phyloP scores from a whole-genome alignment of 2,329 filamentous ascomycete species.

The Chalaropsis ovoidea region DNA sequence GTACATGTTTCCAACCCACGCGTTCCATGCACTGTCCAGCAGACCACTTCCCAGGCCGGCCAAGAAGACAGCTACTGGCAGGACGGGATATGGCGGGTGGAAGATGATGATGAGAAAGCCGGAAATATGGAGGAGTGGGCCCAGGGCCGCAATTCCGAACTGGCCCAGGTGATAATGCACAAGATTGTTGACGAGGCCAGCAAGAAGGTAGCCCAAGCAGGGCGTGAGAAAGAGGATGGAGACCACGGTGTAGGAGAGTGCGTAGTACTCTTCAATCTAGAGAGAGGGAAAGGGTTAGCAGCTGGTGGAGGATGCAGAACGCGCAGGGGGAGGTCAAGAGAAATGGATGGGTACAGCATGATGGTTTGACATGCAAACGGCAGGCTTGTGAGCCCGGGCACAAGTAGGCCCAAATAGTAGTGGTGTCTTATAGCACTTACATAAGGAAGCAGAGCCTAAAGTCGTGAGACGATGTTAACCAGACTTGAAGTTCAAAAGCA shows the following conservation, averaged over 20 bases:
- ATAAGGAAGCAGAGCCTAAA: conserved; percentile 41
- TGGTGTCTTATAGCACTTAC: conserved; percentile 30
- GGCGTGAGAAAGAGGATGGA: conserved; percentile 59
- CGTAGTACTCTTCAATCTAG: conserved; percentile 41
- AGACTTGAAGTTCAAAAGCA: conserved; percentile 18
- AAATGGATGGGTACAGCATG: not conserved
- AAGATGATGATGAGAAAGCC: conserved; percentile 55
- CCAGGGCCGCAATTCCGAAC: conserved; percentile 58
- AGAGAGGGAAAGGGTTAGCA: not conserved
- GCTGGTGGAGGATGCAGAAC: no score
- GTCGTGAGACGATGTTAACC: conserved; percentile 16
- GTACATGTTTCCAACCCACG: conserved; percentile 59
- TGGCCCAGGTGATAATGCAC: conserved; percentile 58
- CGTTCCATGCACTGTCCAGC: conserved; percentile 50
- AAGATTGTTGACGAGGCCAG: conserved; percentile 53
- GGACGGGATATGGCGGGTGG: conserved; percentile 58
- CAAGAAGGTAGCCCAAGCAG: conserved; percentile 53
- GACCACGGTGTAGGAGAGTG: conserved; percentile 50
- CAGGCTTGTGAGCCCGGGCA: not conserved
- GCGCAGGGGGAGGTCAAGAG: not conserved
- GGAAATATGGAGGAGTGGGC: conserved; percentile 51
- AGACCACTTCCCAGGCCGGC: conserved; percentile 64
- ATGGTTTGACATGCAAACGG: not conserved
- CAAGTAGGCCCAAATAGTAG: not conserved
- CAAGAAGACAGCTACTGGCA: conserved; percentile 55